A percentile compares a stretch with the other conserved stretches of the same genome.
These are phyloP conservation scores for Rhamnella rubrinervis DNA, from an alignment of 331 rosid species.

Conservation along the genomic window DNA sequence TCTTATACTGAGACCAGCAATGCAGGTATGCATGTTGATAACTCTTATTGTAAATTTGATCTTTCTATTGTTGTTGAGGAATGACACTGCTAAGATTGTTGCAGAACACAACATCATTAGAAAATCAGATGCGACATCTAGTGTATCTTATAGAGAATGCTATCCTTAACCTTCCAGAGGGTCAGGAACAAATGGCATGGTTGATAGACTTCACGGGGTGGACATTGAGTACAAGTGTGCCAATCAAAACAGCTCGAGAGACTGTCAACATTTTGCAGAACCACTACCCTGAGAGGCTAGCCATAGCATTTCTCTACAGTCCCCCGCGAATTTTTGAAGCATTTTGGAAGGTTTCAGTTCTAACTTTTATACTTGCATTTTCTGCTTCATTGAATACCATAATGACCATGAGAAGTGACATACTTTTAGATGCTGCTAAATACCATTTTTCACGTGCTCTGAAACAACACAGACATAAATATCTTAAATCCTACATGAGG, in stretches of 20 bases:
- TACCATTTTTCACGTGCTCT: not conserved
- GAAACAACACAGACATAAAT: not conserved
- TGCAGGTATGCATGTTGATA: constrained; percentile 58
- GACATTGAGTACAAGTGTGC: constrained; percentile 43
- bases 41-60: not conserved
- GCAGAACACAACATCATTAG: constrained; percentile 71
- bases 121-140: constrained; percentile 69
- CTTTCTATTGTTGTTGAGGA: constrained; percentile 6
- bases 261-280: constrained; percentile 46
- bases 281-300: constrained; percentile 50
- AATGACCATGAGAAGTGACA: not conserved
- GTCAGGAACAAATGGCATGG: constrained; percentile 83
- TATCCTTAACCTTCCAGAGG: constrained; percentile 50
- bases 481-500: no score
- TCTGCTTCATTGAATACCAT: not conserved
- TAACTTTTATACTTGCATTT: not conserved
- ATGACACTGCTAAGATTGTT: constrained; percentile 17
- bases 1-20: constrained; percentile 80
- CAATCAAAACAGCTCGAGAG: constrained; percentile 47
- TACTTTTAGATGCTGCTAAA: no score
- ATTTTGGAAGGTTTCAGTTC: constrained; percentile 43
- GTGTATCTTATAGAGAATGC: constrained; percentile 88
- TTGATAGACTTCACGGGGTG: constrained; percentile 49
- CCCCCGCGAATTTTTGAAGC: constrained; percentile 50
- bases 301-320: constrained; percentile 44